phyloP scores from a whole-genome alignment of 345 rosid genomes.

The Eutrema japonicum region DNA sequence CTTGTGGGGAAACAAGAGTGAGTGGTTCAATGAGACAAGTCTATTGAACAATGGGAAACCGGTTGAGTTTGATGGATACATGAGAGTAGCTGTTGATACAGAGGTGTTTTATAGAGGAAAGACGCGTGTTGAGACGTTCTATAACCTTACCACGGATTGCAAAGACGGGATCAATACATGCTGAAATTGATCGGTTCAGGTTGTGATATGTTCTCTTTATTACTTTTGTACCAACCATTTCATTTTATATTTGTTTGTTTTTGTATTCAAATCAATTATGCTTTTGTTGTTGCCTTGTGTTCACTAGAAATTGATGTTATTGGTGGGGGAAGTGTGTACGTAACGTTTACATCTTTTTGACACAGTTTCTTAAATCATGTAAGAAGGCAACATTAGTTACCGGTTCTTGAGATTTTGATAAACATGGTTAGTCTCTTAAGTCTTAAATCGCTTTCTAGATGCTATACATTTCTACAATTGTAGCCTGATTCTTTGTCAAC shows the following conservation, averaged over 20 bases:
- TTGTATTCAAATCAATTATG: slow-evolving; percentile 18
- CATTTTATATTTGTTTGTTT: slow-evolving; percentile 18
- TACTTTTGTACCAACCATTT: slow-evolving; percentile 15
- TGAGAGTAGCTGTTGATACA: slow-evolving; percentile 97
- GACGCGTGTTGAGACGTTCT: slow-evolving; percentile 80
- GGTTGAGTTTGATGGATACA: slow-evolving; percentile 89
- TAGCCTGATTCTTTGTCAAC: neutral
- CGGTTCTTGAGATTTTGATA: neutral
- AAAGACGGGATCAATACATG: slow-evolving; percentile 91
- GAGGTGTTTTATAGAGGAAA: slow-evolving; percentile 82
- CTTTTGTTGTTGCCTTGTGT: slow-evolving; percentile 26
- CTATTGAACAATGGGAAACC: slow-evolving; percentile 65
- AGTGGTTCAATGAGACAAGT: slow-evolving; percentile 87
- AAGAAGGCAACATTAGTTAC: neutral
- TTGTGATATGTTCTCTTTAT: slow-evolving; percentile 27
- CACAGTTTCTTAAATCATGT: neutral
- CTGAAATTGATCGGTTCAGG: slow-evolving; percentile 46
- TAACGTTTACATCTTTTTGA: slow-evolving; percentile 8
- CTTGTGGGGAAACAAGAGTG: slow-evolving; percentile 79
- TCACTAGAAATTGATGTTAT: slow-evolving; percentile 19
- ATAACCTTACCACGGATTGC: slow-evolving; percentile 87
- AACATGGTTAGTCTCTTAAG: neutral
- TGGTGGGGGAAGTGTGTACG: slow-evolving; percentile 15
- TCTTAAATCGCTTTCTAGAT: neutral
- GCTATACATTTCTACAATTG: neutral